Conservation (phyloP, 371 early-diverging fungal species). For the Mucor sp. region DNA sequence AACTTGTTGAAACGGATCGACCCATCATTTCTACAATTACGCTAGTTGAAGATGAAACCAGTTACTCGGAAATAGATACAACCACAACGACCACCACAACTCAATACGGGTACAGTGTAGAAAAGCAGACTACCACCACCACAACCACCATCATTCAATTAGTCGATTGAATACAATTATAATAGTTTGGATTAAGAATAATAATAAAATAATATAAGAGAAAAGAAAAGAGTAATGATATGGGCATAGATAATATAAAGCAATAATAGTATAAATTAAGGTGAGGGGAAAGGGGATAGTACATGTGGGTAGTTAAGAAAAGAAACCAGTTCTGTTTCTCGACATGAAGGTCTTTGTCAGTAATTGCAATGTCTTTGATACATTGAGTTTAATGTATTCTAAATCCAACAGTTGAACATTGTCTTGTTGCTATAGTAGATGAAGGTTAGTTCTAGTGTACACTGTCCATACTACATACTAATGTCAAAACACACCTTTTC, state of each 20-base stretch:
- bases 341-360: constrained; percentile 49
- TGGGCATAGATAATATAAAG: too few relatives aligned
- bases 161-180: neutral
- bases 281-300: neutral
- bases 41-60: neutral
- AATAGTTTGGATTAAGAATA: neutral
- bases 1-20: neutral
- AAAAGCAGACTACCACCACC: neutral
- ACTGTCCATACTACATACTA: neutral
- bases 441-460: neutral
- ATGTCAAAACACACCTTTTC: constrained; percentile 74
- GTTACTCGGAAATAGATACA: neutral
- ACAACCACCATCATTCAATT: neutral
- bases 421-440: constrained; percentile 81
- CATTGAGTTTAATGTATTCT: constrained; percentile 90
- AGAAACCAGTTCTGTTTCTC: constrained; percentile 32
- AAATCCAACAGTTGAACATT: constrained; percentile 86
- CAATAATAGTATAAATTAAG: neutral
- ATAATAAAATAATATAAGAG: neutral
- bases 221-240: neutral
- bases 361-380: constrained; percentile 41
- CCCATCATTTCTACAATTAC: neutral
- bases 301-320: neutral
- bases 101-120: neutral
- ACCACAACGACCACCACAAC: neutral